A percentile compares a stretch with the other conserved stretches of the same genome.
Evolutionary conservation across 1,284 basidiomycete species (phyloP).

Genomic region (Rhodotorula sp.): DNA sequence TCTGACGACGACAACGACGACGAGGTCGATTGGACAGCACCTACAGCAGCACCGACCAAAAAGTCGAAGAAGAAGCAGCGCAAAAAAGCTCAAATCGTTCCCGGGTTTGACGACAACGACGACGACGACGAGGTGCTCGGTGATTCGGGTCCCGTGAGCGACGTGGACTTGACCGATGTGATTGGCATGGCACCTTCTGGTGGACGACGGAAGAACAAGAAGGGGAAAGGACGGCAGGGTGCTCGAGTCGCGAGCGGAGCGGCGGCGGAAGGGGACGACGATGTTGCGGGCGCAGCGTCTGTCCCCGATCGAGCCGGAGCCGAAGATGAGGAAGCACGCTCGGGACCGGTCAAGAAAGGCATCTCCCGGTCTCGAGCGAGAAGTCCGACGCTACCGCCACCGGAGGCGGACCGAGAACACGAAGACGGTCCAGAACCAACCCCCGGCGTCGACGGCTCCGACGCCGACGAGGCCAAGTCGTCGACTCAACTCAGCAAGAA

Average conservation of each 20-base stretch:
- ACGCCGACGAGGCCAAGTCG: constrained; percentile 21
- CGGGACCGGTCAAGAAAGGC: too few relatives aligned
- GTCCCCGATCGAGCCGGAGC: too few relatives aligned
- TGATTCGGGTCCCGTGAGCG: neutral
- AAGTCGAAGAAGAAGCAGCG: constrained; percentile 12
- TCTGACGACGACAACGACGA: constrained; percentile 18
- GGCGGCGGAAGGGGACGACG: too few relatives aligned
- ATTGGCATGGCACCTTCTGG: neutral
- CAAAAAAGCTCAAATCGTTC: neutral
- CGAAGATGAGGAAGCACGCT: too few relatives aligned
- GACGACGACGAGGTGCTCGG: constrained; percentile 36
- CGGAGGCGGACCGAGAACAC: too few relatives aligned
- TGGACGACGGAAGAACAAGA: constrained; percentile 8
- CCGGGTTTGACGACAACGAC: constrained; percentile 29
- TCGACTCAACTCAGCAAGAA: constrained; percentile 64
- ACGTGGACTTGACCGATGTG: constrained; percentile 26
- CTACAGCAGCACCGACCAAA: constrained; percentile 29
- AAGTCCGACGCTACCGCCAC: too few relatives aligned
- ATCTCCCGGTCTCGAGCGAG: too few relatives aligned
- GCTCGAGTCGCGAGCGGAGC: neutral
- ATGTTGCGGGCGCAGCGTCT: neutral
- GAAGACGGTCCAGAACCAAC: too few relatives aligned
- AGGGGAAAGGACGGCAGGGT: constrained; percentile 9
- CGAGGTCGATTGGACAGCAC: constrained; percentile 39
- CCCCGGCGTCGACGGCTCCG: neutral